Base-by-base conservation (phyloP, 78 protist genomes). In the Dictyostelium capitatum region DNA sequence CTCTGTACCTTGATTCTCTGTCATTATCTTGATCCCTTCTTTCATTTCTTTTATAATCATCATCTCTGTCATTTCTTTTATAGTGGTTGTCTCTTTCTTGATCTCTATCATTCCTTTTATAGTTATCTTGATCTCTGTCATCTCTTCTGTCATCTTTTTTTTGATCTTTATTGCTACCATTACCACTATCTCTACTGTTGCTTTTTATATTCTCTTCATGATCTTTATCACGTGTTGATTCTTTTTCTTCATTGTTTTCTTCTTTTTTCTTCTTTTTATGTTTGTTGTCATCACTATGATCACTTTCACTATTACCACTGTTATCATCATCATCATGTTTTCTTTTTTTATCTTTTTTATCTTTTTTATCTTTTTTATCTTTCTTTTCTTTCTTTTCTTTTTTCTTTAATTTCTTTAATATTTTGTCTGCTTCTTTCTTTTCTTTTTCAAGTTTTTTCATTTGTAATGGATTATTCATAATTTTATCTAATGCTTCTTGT, bases 301-400 rank as follows among this genome's bases (percentile, higher is more conserved):
- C 59, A n/a, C 37, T 78, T 19, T 80, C 70, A 19, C 65, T 67
- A 64, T 50, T 92, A 41, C 81, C 79, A 9, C 28, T 53, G 23
- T 80, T 53, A 8, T 46, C 28, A 17, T 77, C 46, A 51, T 92
- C 79, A 1, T 78, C 80, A 19, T 65, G 73, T 15, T 67, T 91
- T 32, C 82, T 50, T 8, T 90, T 80, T 30, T 37, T 72, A 30
- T 73, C 79, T 56, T 91, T 92, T 64, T 30, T 65, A 20, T 82
- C 77, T 77, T 91, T 75, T 17, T 75, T 75, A 10, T 50, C 54
- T 37, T 92, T 91, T 9, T 82, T 74, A 0, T 92, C 80, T 32
- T 92, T 83, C n/a, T 50, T 75, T 25, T 75, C 87, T 50, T 92
- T 92, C 32, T 79, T 92, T 28, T 92, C 92, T 62, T 93, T 83